Evolutionary conservation across 805 yeast species (phyloP).

Genomic region (Cyberlindnera japonica): DNA sequence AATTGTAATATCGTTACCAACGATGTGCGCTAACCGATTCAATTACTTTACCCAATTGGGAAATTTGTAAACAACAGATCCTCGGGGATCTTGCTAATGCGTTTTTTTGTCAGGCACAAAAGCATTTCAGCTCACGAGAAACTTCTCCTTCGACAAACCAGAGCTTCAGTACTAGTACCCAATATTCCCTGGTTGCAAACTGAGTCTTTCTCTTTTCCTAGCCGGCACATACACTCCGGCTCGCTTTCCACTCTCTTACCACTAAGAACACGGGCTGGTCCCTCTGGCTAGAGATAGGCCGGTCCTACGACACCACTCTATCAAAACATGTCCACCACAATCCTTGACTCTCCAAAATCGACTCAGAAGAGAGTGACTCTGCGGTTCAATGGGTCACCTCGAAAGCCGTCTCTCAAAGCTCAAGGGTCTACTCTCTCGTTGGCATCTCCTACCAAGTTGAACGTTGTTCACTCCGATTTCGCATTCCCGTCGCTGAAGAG

Average conservation of each 20-base stretch:
- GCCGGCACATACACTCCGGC: neutral
- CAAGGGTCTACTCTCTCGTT: slow-evolving; percentile 36
- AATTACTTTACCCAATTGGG: slow-evolving; percentile 22
- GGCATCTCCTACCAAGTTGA: slow-evolving; percentile 45
- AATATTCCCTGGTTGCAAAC: too few relatives aligned
- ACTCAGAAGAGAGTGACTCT: slow-evolving; percentile 12
- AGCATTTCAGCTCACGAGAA: too few relatives aligned
- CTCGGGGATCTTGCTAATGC: neutral
- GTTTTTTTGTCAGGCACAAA: slow-evolving; percentile 3
- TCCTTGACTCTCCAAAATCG: slow-evolving; percentile 22
- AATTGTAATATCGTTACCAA: too few relatives aligned
- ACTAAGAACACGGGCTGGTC: slow-evolving; percentile 21
- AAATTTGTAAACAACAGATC: slow-evolving; percentile 18
- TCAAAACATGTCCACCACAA: slow-evolving; percentile 12
- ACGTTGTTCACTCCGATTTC: slow-evolving; percentile 38
- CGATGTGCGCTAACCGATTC: slow-evolving; percentile 8
- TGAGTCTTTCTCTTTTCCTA: too few relatives aligned
- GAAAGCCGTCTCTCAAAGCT: slow-evolving; percentile 15
- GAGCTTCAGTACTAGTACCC: too few relatives aligned
- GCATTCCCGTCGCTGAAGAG: slow-evolving; percentile 20
- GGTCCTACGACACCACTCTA: slow-evolving; percentile 9
- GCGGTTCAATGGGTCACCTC: slow-evolving; percentile 18
- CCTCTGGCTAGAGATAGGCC: slow-evolving; percentile 16
- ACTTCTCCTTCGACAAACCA: too few relatives aligned
- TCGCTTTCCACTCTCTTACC: neutral